phyloP scores from a whole-genome alignment of 192 early-diverging fungal species.

The Helicostylum pulchrum region DNA sequence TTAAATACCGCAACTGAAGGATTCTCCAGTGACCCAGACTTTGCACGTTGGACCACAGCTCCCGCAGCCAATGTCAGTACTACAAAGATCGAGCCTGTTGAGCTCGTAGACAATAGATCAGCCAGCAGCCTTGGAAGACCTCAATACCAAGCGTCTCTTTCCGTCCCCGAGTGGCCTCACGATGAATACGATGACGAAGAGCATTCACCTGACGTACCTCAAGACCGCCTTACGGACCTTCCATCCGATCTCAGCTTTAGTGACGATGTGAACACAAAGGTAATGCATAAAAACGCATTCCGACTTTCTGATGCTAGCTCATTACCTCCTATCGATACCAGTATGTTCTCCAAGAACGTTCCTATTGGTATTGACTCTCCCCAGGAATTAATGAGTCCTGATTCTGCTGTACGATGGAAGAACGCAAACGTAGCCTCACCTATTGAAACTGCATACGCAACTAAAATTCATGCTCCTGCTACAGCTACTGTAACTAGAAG shows the following conservation, averaged over 20 bases:
- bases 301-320: conserved; percentile 10
- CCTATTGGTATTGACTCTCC: not conserved
- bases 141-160: conserved; percentile 3
- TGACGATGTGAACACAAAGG: conserved; percentile 5
- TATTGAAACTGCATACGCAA: conserved; percentile 14
- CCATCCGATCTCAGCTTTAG: not conserved
- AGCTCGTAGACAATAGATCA: not conserved
- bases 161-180: not conserved
- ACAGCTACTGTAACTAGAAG: not conserved
- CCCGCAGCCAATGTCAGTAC: not conserved
- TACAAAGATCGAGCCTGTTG: not conserved
- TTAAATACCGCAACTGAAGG: not conserved
- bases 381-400: not conserved
- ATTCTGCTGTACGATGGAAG: conserved; percentile 17
- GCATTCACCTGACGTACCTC: not conserved
- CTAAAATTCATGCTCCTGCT: not conserved
- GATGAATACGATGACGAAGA: not conserved
- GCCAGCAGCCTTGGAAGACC: not conserved
- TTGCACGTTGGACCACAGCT: conserved; percentile 22
- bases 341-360: not conserved
- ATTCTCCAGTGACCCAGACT: conserved; percentile 21
- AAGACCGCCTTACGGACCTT: not conserved
- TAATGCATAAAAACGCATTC: conserved; percentile 1
- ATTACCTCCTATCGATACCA: conserved; percentile 6
- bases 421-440: conserved; percentile 14